Percentiles rank a stretch among this genome's conserved stretches.
These are phyloP conservation scores for Saposhnikovia divaricata DNA, from an alignment of 129 eudicot species.

Conservation along the genomic window DNA sequence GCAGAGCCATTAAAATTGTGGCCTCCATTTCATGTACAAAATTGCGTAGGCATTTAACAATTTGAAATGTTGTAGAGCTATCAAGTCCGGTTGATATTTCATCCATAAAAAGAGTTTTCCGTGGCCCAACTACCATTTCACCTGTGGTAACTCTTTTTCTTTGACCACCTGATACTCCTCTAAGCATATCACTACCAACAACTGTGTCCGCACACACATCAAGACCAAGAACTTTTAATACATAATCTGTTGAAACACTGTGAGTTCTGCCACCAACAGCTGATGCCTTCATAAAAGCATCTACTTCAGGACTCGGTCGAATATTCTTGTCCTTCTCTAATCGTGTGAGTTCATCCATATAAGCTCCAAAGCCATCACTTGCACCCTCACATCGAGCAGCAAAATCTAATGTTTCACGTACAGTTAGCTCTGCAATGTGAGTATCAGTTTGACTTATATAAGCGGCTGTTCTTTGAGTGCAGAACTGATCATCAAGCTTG, in stretches of 20 bases:
- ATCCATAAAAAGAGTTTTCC: constrained; percentile 90
- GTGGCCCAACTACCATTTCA: constrained; percentile 92
- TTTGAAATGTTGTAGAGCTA: constrained; percentile 86
- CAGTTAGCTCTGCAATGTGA: constrained; percentile 84
- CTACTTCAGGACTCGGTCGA: constrained; percentile 73
- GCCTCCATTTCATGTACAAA: constrained; percentile 87
- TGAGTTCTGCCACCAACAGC: constrained; percentile 66
- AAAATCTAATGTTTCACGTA: constrained; percentile 88
- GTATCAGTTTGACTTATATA: constrained; percentile 84
- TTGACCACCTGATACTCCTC: constrained; percentile 97
- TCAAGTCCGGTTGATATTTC: constrained; percentile 90
- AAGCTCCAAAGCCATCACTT: constrained; percentile 57
- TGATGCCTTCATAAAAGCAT: constrained; percentile 96
- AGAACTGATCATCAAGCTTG: constrained; percentile 62
- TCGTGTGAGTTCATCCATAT: constrained; percentile 55
- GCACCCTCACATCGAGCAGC: constrained; percentile 93
- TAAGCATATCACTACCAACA: constrained; percentile 81
- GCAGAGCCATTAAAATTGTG: constrained; percentile 83
- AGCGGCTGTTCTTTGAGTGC: constrained; percentile 71
- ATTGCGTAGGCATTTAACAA: constrained; percentile 63
- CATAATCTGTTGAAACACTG: constrained; percentile 78
- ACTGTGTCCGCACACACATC: constrained; percentile 77
- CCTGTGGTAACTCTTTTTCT: constrained; percentile 93
- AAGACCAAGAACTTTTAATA: constrained; percentile 81
- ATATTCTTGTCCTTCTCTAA: constrained; percentile 63